Evolutionary conservation across 148 eudicot genomes (phyloP).

Genomic region (Talinum fruticosum): DNA sequence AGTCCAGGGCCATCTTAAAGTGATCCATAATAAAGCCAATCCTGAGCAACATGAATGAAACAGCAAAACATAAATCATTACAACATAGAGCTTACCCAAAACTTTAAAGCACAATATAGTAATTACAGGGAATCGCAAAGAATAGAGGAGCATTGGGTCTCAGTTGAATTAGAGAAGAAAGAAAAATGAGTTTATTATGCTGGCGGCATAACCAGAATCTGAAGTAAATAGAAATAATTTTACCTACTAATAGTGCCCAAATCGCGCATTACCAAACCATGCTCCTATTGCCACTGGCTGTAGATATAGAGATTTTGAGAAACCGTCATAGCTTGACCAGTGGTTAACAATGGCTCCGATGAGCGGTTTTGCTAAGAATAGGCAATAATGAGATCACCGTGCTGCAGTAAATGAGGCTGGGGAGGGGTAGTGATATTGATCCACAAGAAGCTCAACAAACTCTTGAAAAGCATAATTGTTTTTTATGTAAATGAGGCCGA

Average conservation of each 20-base stretch:
- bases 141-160: not conserved
- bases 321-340: too few species aligned
- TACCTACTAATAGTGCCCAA: too few species aligned
- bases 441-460: not conserved
- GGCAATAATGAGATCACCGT: too few species aligned
- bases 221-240: too few species aligned
- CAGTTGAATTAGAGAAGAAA: not conserved
- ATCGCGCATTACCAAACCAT: too few species aligned
- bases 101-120: not conserved
- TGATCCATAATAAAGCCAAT: constrained; percentile 50
- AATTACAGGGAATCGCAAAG: not conserved
- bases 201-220: not conserved
- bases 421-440: not conserved
- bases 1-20: constrained; percentile 72
- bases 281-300: too few species aligned
- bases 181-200: not conserved
- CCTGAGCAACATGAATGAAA: constrained; percentile 28
- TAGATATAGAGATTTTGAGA: too few species aligned
- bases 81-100: not conserved
- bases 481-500: too few species aligned
- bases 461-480: too few species aligned
- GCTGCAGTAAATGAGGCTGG: not conserved
- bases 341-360: too few species aligned
- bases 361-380: too few species aligned
- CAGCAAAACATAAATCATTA: not conserved